Evolutionary conservation across 2,329 filamentous ascomycete species (phyloP), one percentile per base, ranked within the genome.

Genomic region (Apiospora arundinis): DNA sequence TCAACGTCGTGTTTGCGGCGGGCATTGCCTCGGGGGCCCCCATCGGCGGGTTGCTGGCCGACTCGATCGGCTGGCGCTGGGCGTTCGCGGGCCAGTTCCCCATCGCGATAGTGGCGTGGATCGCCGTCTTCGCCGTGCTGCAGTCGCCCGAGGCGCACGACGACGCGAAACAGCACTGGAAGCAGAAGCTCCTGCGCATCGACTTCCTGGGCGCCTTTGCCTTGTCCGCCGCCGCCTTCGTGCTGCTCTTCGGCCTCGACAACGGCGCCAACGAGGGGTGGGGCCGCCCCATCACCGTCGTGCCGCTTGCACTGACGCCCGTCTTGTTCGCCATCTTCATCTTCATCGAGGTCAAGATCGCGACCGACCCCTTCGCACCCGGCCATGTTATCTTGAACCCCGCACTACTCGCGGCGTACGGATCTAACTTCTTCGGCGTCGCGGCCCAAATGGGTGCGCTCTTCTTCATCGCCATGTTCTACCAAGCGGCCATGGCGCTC

Each of bases 391-490:
- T 95, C 74, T 90, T 94, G 76, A 87, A 92, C 77, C 85, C 86
- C 8, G 87, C 87, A 8, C 85, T 95, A 40, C 86, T 93, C 68
- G 89, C 92, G 2, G 90, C 88, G 78, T 95, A 92, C 76, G 80
- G 90, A 1, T 89, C 89, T 79, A 94, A 94, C 79, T 93, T 94
- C 82, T 94, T 93, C 80, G 86, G 88, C 69, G 88, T 92, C 69
- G 89, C 85, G 0, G 90, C 88, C 18, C 82, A 85, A 72, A 82
- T 85, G 77, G 87, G 88, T 0, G 82, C 87, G 0, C 74, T 93
- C 4, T 95, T 94, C 83, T 93, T 93, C 81, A 83, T 93, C n/a
- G 92, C 93, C 1, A 84, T 95, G 2, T 94, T 92, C 81, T 93
- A 93, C 81, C 93, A 95, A 81, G 92, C 91, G 6, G 91, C 92